Percentiles rank a stretch among this genome's conserved stretches.
These are phyloP conservation scores for Cladorrhinum sp. DNA, from an alignment of 2,329 filamentous ascomycete genomes.

Conservation along the genomic window DNA sequence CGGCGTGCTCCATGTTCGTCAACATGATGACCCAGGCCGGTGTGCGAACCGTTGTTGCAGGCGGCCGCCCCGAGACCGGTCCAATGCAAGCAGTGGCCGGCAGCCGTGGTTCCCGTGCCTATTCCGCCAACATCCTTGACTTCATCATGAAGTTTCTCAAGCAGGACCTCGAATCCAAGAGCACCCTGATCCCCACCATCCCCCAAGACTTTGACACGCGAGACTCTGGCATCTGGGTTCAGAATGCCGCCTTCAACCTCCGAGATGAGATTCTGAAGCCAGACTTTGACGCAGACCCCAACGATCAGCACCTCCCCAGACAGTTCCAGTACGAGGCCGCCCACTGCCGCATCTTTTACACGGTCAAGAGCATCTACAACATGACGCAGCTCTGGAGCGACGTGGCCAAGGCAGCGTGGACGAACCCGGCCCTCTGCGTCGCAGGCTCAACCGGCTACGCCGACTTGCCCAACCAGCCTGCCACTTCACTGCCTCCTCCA, in stretches of 20 bases:
- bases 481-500: background rate
- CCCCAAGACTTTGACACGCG: background rate
- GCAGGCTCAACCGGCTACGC: constrained; percentile 8
- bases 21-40: constrained; percentile 36
- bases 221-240: constrained; percentile 21
- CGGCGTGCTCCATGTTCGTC: constrained; percentile 33
- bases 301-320: constrained; percentile 36
- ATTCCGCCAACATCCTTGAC: constrained; percentile 22
- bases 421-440: constrained; percentile 4
- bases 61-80: constrained; percentile 53
- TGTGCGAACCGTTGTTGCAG: constrained; percentile 58
- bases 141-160: constrained; percentile 14
- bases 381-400: constrained; percentile 49
- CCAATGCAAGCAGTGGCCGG: constrained; percentile 65
- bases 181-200: background rate
- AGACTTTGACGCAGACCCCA: background rate
- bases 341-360: constrained; percentile 60
- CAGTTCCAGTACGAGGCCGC: constrained; percentile 62
- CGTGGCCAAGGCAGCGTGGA: constrained; percentile 12
- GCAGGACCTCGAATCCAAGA: background rate
- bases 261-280: constrained; percentile 27
- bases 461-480: background rate
- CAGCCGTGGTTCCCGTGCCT: constrained; percentile 52
- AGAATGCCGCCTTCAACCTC: constrained; percentile 25
- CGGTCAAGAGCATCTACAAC: constrained; percentile 49